These are phyloP conservation scores for Bipolaris bicolor DNA, from an alignment of 2,329 filamentous ascomycete genomes.

Conservation along the genomic window DNA sequence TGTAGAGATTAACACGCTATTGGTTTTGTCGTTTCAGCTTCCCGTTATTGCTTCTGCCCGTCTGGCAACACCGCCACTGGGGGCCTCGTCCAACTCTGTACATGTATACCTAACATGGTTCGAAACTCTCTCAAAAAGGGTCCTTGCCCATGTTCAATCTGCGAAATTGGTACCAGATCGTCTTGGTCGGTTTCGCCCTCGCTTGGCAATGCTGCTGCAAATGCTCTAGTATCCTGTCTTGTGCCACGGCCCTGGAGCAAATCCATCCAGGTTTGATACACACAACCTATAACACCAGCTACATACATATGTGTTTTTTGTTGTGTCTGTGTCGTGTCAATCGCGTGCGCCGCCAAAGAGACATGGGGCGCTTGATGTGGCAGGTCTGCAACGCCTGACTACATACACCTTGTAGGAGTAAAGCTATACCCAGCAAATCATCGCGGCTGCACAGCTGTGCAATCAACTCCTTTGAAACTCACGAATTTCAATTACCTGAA, in stretches of 20 bases:
- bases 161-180: conserved; percentile 1
- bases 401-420: background rate
- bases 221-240: too few species aligned
- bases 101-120: conserved; percentile 3
- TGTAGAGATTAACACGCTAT: conserved; percentile 2
- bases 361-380: background rate
- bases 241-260: background rate
- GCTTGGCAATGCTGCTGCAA: too few species aligned
- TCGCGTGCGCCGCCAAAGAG: background rate
- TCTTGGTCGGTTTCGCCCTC: background rate
- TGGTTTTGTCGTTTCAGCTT: conserved; percentile 11
- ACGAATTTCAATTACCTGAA: too few species aligned
- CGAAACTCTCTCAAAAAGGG: conserved; percentile 8
- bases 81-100: too few species aligned
- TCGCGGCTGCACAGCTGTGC: too few species aligned
- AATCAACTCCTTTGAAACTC: too few species aligned
- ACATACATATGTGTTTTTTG: background rate
- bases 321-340: background rate
- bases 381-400: background rate
- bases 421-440: too few species aligned
- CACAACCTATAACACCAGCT: background rate
- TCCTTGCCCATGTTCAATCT: conserved; percentile 9
- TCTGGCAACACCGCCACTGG: conserved; percentile 1
- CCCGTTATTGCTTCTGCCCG: conserved; percentile 8
- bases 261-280: background rate